Evolutionary conservation across 176 grass and related monocot species (phyloP).

Genomic region (Musa beccarii): DNA sequence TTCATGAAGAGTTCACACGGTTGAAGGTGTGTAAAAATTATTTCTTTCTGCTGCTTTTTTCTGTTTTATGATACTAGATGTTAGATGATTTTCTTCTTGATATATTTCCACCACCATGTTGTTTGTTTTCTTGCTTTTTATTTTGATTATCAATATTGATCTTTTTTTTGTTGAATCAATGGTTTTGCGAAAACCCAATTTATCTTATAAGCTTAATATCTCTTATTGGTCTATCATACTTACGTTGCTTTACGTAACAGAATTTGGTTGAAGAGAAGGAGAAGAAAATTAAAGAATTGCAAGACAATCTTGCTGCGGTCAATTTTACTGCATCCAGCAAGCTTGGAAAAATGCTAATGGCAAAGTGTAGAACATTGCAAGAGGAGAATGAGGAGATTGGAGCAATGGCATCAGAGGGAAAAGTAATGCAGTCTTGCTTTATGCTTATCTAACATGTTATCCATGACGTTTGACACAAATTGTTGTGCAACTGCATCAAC

Average conservation of each 20-base stretch:
- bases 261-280: slow-evolving; percentile 92
- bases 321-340: slow-evolving; percentile 96
- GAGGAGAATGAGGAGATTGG: slow-evolving; percentile 99
- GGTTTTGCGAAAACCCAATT: background rate
- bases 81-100: background rate
- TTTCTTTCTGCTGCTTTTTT: background rate
- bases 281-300: slow-evolving; percentile 97
- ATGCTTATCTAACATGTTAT: background rate
- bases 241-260: slow-evolving; percentile 24
- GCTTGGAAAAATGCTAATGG: slow-evolving; percentile 90
- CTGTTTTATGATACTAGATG: background rate
- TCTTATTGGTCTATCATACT: background rate
- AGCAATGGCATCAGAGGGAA: slow-evolving; percentile 99
- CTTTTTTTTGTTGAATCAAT: background rate
- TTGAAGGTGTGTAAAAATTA: slow-evolving; percentile 50
- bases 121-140: background rate
- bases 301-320: slow-evolving; percentile 94
- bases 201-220: background rate
- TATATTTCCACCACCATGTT: background rate
- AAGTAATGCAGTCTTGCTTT: slow-evolving; percentile 34
- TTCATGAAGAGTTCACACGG: slow-evolving; percentile 93
- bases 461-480: background rate
- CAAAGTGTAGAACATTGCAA: slow-evolving; percentile 90
- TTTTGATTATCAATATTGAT: background rate
- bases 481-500: background rate